Percentiles rank a stretch among this genome's conserved stretches.
Conservation (phyloP, 2,329 filamentous ascomycete genomes). For the Talaromyces sp. region DNA sequence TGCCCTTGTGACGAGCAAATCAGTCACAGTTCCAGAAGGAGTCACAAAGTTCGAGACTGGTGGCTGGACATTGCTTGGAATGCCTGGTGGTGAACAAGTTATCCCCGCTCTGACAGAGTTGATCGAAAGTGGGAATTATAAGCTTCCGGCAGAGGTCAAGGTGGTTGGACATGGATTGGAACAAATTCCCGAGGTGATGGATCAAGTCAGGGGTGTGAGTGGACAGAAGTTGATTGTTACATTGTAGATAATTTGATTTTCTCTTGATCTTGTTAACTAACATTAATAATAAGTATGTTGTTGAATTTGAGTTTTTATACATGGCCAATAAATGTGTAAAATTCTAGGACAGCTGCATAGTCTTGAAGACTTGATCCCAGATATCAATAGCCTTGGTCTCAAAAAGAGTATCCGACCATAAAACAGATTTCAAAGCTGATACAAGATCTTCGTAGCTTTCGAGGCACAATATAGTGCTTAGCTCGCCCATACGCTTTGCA, state of each 20-base stretch:
- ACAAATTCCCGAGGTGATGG: conserved; percentile 21
- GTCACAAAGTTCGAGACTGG: conserved; percentile 24
- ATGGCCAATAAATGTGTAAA: no score
- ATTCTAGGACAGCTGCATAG: no score
- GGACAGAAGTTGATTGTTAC: conserved; percentile 30
- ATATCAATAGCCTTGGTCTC: no score
- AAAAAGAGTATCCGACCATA: no score
- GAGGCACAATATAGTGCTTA: no score
- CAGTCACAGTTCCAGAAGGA: conserved; percentile 25
- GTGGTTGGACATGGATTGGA: conserved; percentile 28
- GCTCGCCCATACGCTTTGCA: no score
- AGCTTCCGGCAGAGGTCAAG: conserved; percentile 27
- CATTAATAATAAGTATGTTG: background rate
- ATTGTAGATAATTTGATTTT: conserved; percentile 26
- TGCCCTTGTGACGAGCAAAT: conserved; percentile 27
- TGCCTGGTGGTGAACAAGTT: conserved; percentile 22
- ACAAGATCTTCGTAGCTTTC: no score
- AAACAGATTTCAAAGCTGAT: no score
- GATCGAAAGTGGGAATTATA: conserved; percentile 25
- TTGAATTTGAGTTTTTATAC: background rate
- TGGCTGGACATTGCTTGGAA: conserved; percentile 24
- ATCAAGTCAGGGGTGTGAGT: conserved; percentile 30
- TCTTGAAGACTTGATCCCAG: no score
- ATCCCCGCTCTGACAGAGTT: conserved; percentile 25
- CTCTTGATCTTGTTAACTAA: background rate